Evolutionary conservation across 306 rosid genomes (phyloP).

Genomic region (Cicer cuneatum): DNA sequence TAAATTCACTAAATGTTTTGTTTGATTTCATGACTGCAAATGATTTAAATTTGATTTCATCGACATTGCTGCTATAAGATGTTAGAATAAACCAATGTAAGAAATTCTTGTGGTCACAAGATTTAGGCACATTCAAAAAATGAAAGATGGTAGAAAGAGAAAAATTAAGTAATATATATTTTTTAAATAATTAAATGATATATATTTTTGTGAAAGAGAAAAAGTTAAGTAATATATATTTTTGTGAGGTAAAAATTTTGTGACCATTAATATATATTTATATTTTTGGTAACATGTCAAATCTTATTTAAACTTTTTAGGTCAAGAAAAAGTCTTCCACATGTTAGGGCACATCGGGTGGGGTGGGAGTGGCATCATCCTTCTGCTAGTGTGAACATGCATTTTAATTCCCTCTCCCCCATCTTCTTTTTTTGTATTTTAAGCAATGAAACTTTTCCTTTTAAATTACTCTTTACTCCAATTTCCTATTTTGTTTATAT

Average conservation of each 20-base stretch:
- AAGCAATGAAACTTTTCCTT: conserved; percentile 33
- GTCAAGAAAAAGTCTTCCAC: conserved; percentile 44
- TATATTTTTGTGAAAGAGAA: no score
- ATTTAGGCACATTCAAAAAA: no score
- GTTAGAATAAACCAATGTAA: conserved; percentile 40
- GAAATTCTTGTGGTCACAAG: not conserved
- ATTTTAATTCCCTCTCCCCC: conserved; percentile 1
- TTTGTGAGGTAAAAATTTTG: no score
- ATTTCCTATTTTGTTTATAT: not conserved
- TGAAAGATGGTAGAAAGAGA: no score
- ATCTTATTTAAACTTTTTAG: conserved; percentile 39
- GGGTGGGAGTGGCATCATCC: conserved; percentile 27
- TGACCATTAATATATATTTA: no score
- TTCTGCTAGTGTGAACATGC: conserved; percentile 30
- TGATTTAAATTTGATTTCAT: not conserved
- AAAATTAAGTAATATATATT: no score
- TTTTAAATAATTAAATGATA: no score
- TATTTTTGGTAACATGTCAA: not conserved
- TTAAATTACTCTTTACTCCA: conserved; percentile 13
- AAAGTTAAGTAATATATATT: no score
- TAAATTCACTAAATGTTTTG: no score
- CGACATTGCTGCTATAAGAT: not conserved
- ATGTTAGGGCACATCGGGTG: conserved; percentile 56
- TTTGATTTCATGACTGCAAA: no score
- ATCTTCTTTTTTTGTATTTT: not conserved